Conservation (phyloP, 768 basidiomycete species). For the Leucosporidium creatinivorum region DNA sequence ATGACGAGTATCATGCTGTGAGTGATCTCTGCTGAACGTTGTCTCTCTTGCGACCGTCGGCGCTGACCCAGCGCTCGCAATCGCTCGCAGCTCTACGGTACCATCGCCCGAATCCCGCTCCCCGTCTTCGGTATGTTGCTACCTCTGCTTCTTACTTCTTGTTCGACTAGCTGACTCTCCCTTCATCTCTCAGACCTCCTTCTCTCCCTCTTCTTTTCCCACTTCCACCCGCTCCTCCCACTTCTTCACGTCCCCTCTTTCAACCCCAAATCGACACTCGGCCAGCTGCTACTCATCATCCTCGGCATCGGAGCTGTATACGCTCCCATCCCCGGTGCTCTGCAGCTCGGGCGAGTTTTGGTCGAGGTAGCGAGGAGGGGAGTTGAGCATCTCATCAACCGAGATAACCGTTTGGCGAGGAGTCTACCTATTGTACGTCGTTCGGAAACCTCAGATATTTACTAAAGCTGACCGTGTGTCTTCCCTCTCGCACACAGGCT, state of each 20-base stretch:
- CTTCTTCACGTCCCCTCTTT: slow-evolving; percentile 3
- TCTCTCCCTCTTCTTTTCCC: not conserved
- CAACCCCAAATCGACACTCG: slow-evolving; percentile 1
- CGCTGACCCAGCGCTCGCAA: too few relatives aligned
- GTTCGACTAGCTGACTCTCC: too few relatives aligned
- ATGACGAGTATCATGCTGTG: too few relatives aligned
- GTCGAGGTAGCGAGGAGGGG: slow-evolving; percentile 7
- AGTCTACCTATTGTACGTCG: not conserved
- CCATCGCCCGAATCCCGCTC: too few relatives aligned
- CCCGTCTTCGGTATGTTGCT: too few relatives aligned
- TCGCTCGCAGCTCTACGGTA: too few relatives aligned
- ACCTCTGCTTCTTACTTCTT: too few relatives aligned
- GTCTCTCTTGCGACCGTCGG: too few relatives aligned
- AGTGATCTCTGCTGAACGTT: too few relatives aligned
- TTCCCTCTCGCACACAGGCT: too few relatives aligned
- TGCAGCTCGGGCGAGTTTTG: not conserved
- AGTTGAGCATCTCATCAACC: slow-evolving; percentile 1
- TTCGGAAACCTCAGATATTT: too few relatives aligned
- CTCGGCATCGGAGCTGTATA: slow-evolving; percentile 10
- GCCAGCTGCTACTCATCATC: slow-evolving; percentile 6
- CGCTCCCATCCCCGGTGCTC: not conserved
- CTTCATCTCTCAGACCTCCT: not conserved
- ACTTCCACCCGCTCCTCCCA: not conserved
- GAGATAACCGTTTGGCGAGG: not conserved
- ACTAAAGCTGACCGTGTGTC: too few relatives aligned